phyloP scores from a whole-genome alignment of 1,284 basidiomycete species.

The Puccinia novopanici region DNA sequence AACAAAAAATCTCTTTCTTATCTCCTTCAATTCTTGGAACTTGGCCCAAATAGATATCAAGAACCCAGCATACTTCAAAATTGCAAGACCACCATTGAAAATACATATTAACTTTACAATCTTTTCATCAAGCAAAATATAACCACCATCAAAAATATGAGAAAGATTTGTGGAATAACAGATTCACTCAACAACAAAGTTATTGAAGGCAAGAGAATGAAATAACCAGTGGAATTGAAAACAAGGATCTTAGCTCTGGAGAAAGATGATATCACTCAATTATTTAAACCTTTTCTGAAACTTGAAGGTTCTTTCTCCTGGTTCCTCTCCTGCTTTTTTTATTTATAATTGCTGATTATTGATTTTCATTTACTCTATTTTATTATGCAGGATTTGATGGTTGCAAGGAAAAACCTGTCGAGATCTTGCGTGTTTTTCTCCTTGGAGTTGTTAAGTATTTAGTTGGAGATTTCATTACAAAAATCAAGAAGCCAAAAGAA shows the following conservation, averaged over 20 bases:
- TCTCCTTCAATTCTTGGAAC: constrained; percentile 1
- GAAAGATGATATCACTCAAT: neutral
- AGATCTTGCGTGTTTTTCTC: neutral
- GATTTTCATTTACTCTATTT: neutral
- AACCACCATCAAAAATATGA: neutral
- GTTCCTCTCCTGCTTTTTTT: neutral
- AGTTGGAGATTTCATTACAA: no score
- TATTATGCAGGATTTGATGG: neutral
- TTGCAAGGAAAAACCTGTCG: neutral
- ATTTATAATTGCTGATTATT: no score
- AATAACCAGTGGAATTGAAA: neutral
- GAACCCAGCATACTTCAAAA: neutral
- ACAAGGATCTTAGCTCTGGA: neutral
- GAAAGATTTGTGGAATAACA: constrained; percentile 9
- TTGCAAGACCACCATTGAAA: constrained; percentile 6
- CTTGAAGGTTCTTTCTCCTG: neutral
- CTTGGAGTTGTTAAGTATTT: constrained; percentile 1
- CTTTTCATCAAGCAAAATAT: neutral
- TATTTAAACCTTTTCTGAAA: neutral
- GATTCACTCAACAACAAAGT: neutral
- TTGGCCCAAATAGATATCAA: neutral
- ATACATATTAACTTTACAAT: constrained; percentile 7
- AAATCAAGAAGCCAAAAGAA: no score
- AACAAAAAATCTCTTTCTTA: constrained; percentile 13
- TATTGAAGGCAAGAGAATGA: constrained; percentile 13